Conservation (phyloP, 2,329 filamentous ascomycete genomes). For the Fusarium proliferatum region DNA sequence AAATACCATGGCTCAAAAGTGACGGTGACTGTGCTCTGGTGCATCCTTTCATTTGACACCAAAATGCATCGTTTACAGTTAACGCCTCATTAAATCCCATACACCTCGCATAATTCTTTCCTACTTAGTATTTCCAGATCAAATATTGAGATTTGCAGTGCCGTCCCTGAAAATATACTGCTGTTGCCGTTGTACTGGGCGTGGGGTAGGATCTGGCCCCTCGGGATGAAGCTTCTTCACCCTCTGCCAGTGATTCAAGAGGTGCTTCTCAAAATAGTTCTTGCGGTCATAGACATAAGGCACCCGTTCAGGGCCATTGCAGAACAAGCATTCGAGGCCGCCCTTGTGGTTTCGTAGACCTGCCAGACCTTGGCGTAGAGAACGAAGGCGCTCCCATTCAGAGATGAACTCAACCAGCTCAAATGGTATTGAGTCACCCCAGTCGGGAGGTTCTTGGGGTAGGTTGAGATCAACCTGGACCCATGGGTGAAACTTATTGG, state of each 20-base stretch:
- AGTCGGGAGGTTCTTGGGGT: background rate
- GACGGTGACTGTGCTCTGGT: background rate
- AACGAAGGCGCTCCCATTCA: background rate
- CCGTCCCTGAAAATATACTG: background rate
- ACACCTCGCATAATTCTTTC: background rate
- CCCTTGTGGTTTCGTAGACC: background rate
- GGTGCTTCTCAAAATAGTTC: background rate
- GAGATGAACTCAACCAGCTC: background rate
- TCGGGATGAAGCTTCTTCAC: background rate
- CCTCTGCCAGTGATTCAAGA: background rate
- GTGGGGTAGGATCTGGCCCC: background rate
- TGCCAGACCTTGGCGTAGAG: background rate
- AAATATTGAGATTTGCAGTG: background rate
- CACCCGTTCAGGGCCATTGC: background rate
- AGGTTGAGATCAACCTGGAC: background rate
- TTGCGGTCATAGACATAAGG: background rate
- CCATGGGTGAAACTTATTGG: background rate
- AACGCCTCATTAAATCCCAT: background rate
- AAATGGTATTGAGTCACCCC: background rate
- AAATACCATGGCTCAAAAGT: background rate
- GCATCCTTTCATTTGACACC: background rate
- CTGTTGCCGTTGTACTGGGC: background rate
- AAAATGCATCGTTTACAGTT: background rate
- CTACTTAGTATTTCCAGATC: background rate
- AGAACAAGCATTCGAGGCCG: background rate